These are phyloP conservation scores for Xylaria palmicola DNA, from an alignment of 495 filamentous ascomycete genomes.

Conservation along the genomic window DNA sequence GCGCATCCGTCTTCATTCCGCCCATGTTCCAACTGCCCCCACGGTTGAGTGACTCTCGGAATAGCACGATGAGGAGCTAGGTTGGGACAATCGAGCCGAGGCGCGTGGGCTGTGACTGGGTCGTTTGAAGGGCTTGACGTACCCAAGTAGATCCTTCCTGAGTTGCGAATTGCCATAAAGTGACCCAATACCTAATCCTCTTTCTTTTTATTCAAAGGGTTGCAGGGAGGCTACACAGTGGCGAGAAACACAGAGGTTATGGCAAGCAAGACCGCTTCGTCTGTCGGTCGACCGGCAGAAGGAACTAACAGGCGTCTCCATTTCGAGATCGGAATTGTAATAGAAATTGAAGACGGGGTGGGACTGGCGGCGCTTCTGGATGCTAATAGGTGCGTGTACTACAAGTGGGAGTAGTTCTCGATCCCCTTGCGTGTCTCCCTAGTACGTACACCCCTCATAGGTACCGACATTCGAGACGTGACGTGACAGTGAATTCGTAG, in stretches of 20 bases:
- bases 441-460: neutral
- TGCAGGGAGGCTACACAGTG: too few species aligned
- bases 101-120: neutral
- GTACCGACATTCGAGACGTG: neutral
- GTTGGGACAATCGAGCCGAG: neutral
- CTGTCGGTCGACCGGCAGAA: neutral
- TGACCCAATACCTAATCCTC: too few species aligned
- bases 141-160: too few species aligned
- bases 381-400: neutral
- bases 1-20: neutral
- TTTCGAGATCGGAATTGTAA: conserved; percentile 1
- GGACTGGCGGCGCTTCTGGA: neutral
- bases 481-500: neutral
- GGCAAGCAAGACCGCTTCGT: neutral
- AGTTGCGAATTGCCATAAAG: too few species aligned
- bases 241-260: neutral
- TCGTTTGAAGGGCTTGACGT: neutral
- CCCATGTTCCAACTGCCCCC: neutral
- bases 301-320: neutral
- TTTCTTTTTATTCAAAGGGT: too few species aligned
- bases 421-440: neutral
- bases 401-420: neutral
- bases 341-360: conserved; percentile 4
- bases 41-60: neutral
- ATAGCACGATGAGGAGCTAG: neutral